phyloP scores from a whole-genome alignment of 225 moss, liverwort and hornwort species.

The Ulota crispa region DNA sequence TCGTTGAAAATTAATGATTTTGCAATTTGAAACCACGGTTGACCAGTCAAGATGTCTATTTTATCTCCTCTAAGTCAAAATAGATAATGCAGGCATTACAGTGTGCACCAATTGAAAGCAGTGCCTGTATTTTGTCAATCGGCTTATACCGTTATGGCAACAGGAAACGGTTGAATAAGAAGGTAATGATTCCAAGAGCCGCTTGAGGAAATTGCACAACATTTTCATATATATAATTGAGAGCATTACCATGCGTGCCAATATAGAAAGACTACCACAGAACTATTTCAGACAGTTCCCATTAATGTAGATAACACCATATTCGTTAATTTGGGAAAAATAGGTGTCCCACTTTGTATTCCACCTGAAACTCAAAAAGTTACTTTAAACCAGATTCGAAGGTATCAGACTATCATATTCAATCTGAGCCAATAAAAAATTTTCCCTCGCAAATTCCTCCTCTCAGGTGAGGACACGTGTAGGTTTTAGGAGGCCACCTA shows the following conservation, averaged over 20 bases:
- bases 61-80: neutral
- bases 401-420: too few relatives aligned
- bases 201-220: neutral
- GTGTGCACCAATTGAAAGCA: too few relatives aligned
- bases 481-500: too few relatives aligned
- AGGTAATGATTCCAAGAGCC: neutral
- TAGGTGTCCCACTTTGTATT: too few relatives aligned
- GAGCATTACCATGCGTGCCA: neutral
- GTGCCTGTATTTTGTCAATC: neutral
- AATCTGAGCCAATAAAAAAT: too few relatives aligned
- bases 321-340: too few relatives aligned
- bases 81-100: neutral
- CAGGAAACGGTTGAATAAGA: neutral
- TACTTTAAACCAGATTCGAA: too few relatives aligned
- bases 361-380: too few relatives aligned
- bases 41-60: neutral
- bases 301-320: neutral
- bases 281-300: neutral
- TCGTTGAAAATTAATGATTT: neutral
- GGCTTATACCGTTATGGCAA: neutral
- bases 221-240: neutral
- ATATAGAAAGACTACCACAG: neutral
- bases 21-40: neutral
- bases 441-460: too few relatives aligned
- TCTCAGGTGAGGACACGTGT: too few relatives aligned